These are phyloP conservation scores for Cordyceps militaris DNA, from an alignment of 2,329 filamentous ascomycete genomes.

Conservation along the genomic window DNA sequence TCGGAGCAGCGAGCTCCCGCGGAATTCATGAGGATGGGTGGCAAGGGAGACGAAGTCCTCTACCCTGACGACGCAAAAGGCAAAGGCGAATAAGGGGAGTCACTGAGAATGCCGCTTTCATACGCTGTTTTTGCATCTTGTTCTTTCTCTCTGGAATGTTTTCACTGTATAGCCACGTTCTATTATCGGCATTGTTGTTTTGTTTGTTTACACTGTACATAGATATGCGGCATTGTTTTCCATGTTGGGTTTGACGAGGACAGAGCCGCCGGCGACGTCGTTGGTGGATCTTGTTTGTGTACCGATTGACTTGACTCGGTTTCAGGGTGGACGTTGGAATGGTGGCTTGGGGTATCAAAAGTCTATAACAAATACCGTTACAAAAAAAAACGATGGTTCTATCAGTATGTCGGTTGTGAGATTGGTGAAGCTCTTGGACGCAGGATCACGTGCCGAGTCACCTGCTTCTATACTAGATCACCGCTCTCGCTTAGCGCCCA, in stretches of 20 bases:
- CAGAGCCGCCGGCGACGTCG: background rate
- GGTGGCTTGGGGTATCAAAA: constrained; percentile 6
- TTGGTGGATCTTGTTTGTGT: background rate
- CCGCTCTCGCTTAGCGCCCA: constrained; percentile 36
- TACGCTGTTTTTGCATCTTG: background rate
- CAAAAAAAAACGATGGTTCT: background rate
- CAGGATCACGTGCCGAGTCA: constrained; percentile 19
- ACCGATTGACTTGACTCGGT: background rate
- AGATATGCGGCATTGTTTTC: constrained; percentile 9
- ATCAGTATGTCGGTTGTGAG: background rate
- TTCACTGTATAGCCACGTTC: constrained; percentile 2
- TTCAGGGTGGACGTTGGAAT: constrained; percentile 2
- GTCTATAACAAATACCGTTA: constrained; percentile 1
- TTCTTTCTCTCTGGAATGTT: background rate
- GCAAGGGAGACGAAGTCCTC: constrained; percentile 74
- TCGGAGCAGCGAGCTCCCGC: constrained; percentile 58
- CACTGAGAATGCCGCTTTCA: background rate
- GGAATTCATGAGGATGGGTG: constrained; percentile 80
- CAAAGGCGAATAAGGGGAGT: constrained; percentile 18
- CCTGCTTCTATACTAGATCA: constrained; percentile 24
- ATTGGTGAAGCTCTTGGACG: background rate
- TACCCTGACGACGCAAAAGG: constrained; percentile 54
- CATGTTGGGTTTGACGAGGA: background rate
- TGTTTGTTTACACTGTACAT: constrained; percentile 2
- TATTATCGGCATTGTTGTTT: background rate